These are phyloP conservation scores for Mallotus repandus DNA, from an alignment of 441 rosid genomes.

Conservation along the genomic window DNA sequence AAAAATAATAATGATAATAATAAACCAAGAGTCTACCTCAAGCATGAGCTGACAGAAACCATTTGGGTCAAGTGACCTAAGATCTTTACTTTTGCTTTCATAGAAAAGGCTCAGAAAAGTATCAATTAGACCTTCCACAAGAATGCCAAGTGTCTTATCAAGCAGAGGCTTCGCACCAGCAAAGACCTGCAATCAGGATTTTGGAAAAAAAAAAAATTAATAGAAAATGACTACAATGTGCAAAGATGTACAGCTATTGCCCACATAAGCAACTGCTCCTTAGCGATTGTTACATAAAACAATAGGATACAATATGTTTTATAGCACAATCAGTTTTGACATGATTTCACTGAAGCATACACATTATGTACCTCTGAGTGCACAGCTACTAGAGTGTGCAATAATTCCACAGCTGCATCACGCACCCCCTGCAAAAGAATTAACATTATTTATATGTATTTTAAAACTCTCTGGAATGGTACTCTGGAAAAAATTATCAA, in stretches of 20 bases:
- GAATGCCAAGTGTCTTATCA: slow-evolving; percentile 93
- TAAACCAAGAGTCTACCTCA: slow-evolving; percentile 50
- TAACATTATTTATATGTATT: slow-evolving; percentile 10
- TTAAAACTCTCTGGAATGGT: neutral
- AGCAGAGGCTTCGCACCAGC: slow-evolving; percentile 91
- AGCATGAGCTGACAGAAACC: slow-evolving; percentile 99
- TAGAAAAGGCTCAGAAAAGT: slow-evolving; percentile 77
- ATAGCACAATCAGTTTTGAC: neutral
- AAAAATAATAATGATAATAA: too few relatives aligned
- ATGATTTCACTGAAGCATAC: neutral
- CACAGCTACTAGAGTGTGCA: slow-evolving; percentile 90
- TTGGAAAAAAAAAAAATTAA: neutral
- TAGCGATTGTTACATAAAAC: neutral
- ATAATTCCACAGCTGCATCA: slow-evolving; percentile 89
- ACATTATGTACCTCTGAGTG: slow-evolving; percentile 75
- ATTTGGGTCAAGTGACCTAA: slow-evolving; percentile 76
- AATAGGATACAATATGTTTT: neutral
- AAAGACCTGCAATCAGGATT: slow-evolving; percentile 54
- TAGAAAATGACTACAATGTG: neutral
- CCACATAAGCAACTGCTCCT: neutral
- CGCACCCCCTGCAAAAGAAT: slow-evolving; percentile 71
- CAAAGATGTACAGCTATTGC: neutral
- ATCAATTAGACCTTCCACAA: slow-evolving; percentile 94
- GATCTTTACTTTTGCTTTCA: slow-evolving; percentile 64
- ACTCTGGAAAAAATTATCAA: neutral